These are phyloP conservation scores for Lablab purpureus DNA, from an alignment of 306 rosid genomes.

Conservation along the genomic window DNA sequence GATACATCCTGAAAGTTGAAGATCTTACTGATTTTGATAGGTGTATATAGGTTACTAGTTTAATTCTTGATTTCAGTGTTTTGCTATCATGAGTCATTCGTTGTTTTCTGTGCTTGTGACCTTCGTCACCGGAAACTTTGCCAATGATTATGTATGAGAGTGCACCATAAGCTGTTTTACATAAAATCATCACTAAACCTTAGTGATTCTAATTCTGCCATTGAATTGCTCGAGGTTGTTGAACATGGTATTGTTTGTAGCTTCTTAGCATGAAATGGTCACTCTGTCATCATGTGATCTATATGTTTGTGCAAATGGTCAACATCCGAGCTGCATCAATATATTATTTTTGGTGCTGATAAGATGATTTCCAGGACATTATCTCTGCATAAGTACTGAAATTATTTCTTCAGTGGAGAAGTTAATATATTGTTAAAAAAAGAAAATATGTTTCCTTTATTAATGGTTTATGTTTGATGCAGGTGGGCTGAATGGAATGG, in stretches of 20 bases:
- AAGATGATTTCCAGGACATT: background rate
- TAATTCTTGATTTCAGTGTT: constrained; percentile 37
- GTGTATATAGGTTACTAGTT: constrained; percentile 29
- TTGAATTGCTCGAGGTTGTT: constrained; percentile 34
- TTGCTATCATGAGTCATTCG: constrained; percentile 20
- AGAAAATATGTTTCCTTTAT: constrained; percentile 19
- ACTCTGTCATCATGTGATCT: constrained; percentile 25
- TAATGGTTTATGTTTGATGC: constrained; percentile 46
- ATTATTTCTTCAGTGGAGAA: background rate
- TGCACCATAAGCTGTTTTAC: background rate
- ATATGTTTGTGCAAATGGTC: background rate
- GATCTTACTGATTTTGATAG: background rate
- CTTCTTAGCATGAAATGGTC: constrained; percentile 34
- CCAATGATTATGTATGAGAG: constrained; percentile 30
- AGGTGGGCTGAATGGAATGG: constrained; percentile 99
- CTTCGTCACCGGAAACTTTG: constrained; percentile 26
- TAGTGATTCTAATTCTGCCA: constrained; percentile 28
- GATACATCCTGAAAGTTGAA: constrained; percentile 27
- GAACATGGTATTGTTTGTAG: constrained; percentile 11
- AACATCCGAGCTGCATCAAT: constrained; percentile 21
- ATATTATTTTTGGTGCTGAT: constrained; percentile 30
- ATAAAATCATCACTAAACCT: constrained; percentile 2
- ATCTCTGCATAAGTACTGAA: constrained; percentile 19
- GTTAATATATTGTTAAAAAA: constrained; percentile 21
- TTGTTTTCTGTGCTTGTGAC: constrained; percentile 15